phyloP scores from a whole-genome alignment of 2,329 filamentous ascomycete species.

The Septoria linicola region DNA sequence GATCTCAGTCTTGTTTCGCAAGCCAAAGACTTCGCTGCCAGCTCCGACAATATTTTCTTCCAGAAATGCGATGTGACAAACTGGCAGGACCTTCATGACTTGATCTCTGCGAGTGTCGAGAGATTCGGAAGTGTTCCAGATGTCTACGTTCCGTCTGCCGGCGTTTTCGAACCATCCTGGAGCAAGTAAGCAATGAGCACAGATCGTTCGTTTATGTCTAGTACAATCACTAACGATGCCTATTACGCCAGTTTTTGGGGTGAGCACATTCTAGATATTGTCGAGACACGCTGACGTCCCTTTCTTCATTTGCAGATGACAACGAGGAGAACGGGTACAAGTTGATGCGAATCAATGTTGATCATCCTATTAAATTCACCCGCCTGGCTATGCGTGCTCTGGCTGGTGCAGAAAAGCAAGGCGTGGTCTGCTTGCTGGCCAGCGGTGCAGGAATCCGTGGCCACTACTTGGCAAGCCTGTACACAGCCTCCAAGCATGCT shows the following conservation, averaged over 20 bases:
- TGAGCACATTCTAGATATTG: no score
- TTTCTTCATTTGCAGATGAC: constrained; percentile 21
- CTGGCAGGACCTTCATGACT: constrained; percentile 24
- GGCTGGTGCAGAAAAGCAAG: constrained; percentile 26
- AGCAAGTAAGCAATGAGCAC: constrained; percentile 11
- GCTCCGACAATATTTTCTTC: constrained; percentile 5
- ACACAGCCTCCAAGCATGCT: constrained; percentile 44
- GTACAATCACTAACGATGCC: no score
- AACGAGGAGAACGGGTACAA: constrained; percentile 24
- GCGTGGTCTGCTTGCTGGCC: constrained; percentile 23
- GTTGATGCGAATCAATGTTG: constrained; percentile 25
- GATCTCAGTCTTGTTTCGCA: constrained; percentile 26
- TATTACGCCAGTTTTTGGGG: no score
- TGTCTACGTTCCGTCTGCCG: constrained; percentile 24
- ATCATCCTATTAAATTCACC: constrained; percentile 27
- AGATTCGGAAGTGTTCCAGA: constrained; percentile 25
- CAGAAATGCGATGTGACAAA: constrained; percentile 26
- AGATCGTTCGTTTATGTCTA: no score
- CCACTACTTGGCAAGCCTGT: constrained; percentile 26
- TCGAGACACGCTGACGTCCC: no score
- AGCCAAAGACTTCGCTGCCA: constrained; percentile 16
- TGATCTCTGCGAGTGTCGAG: constrained; percentile 25
- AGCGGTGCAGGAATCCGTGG: constrained; percentile 23
- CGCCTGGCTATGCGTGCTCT: constrained; percentile 26
- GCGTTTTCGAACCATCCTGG: constrained; percentile 23